Base-by-base conservation (phyloP, 768 basidiomycete species). In the Psilocybe azurescens region DNA sequence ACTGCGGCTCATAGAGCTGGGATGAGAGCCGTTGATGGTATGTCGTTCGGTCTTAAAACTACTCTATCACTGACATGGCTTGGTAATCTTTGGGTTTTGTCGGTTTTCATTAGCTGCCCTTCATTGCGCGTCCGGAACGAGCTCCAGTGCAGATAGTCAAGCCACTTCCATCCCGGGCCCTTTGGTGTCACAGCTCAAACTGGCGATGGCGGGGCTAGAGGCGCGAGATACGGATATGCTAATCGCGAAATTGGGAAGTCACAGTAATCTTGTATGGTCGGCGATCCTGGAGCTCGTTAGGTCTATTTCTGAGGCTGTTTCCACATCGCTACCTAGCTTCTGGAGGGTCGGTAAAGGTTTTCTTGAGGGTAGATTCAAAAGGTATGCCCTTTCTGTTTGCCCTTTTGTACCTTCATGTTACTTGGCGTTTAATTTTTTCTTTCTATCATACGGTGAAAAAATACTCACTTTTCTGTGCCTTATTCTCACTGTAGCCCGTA, bases 321-420 rank as follows among this genome's bases (percentile, higher is more conserved):
- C 94, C 4, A 81, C 87, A 10, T 84, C 89, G 1, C 81, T 99
- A 14, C 94, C 96, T 5, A 91, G 85, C 68, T 98, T 98, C 75
- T 97, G 94, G 94, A 89, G 88, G 69, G 93, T 99, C 49, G 89
- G 93, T 1, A 93, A 86, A 73, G 86, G 85, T 10, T 95, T 95
- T 67, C 87, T 97, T 75, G 94, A 97, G 38, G 97, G 97, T 2
- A 94, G 93, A 72, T 95, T 90, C 73, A 89, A 86, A 94, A 88
- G 84, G 95, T 95, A 57, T 20, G 49, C 33, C 1, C 16, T 24
- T 20, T 11, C n/a, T 14, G 10, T 16, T 8, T 14, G 10, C 14
- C 32, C 2, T 5, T 33, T 11, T 8, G 16, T 30, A 11, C 24
- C 52, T n/a, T 41, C 33, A 36, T 18, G 20, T 33, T 24, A 32